Base-by-base conservation (phyloP, 306 rosid genomes). In the Neltuma alba region DNA sequence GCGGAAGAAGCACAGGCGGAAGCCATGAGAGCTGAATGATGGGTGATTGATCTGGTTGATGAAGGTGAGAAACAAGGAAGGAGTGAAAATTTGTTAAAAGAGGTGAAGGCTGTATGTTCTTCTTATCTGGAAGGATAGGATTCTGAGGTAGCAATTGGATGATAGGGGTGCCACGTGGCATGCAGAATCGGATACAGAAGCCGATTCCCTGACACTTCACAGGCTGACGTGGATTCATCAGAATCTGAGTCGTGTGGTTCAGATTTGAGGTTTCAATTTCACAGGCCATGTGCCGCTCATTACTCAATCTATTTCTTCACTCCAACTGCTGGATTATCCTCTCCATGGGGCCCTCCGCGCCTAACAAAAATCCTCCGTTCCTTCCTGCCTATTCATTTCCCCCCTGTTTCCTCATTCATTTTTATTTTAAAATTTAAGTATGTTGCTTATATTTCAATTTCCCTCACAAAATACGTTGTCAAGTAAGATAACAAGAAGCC, bases 111-210 rank as follows among this genome's bases (percentile, higher is more conserved):
- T 77, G 65, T 27, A 23, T 23, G 63, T 25, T 11, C 18, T 23
- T 76, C 92, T 85, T 91, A 91, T 91, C 95, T 84, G 28, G 0
- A 74, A 83, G 86, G 95, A 89, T 87, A 88, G 87, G 82, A 76
- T 82, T 57, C 79, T 31, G 83, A 69, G 58, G 64, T 5, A 36
- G 76, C 27, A 55, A 82, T 82, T 87, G 91, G 91, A 61, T 76
- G 69, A 1, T 23, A 60, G 57, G 44, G 42, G 3, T 81, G 92
- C 89, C 92, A 88, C 83, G 90, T 87, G 91, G 86, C 81, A 31
- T 21, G 6, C 16, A 85, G 83, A 91, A 91, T 91, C 95, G 71
- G 40, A 82, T 16, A 34, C 4, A 12, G 9, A 33, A 76, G 55
- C n/a, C 8, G 76, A 74, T 62, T 42, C 64, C 21, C 69, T 25